These are phyloP conservation scores for Lathyrus sativus DNA, from an alignment of 306 rosid genomes.

Conservation along the genomic window DNA sequence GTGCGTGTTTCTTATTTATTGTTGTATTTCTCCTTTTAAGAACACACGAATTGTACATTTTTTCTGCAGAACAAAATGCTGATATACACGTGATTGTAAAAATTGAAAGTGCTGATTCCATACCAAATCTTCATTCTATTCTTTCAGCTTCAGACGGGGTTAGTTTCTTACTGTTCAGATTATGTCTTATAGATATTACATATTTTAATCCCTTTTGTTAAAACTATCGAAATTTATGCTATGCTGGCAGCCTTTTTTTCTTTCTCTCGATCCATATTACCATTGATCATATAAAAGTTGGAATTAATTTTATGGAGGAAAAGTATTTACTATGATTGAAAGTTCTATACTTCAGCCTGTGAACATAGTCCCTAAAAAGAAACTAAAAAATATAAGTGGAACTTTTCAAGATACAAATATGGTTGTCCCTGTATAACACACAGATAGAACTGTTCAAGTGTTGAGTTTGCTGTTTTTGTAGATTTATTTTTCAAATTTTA, in stretches of 20 bases:
- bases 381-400: conserved; percentile 22
- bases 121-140: conserved; percentile 86
- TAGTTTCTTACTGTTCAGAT: conserved; percentile 41
- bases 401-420: conserved; percentile 2
- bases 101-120: conserved; percentile 98
- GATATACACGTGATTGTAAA: conserved; percentile 86
- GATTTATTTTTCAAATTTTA: conserved; percentile 8
- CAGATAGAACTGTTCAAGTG: conserved; percentile 13
- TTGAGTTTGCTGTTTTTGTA: not conserved
- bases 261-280: too few species aligned
- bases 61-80: conserved; percentile 65
- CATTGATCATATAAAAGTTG: not conserved
- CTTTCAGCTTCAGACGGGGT: conserved; percentile 96
- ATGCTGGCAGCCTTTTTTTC: too few species aligned
- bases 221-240: too few species aligned
- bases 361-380: conserved; percentile 1
- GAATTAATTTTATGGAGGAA: not conserved
- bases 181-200: conserved; percentile 18
- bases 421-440: not conserved
- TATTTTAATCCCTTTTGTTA: conserved; percentile 16
- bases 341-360: not conserved
- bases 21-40: conserved; percentile 19
- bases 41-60: conserved; percentile 30
- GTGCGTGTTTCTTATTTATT: conserved; percentile 16
- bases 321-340: not conserved